Conservation (phyloP, 352 stramenopile genomes). For the Globisporangium spinosum region DNA sequence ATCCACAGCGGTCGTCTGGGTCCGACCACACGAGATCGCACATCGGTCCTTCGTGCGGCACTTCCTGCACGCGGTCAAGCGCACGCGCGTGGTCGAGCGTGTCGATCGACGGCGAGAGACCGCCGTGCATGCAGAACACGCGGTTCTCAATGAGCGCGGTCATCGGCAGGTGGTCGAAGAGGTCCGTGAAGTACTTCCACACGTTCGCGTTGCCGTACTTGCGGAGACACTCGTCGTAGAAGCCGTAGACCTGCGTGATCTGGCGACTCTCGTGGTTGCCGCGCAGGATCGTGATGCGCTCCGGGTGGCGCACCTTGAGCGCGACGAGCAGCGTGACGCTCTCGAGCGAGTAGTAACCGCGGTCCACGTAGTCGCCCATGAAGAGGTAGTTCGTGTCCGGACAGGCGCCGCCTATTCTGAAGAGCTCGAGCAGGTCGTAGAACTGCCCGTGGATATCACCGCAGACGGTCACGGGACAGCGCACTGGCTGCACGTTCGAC, state of each 20-base stretch:
- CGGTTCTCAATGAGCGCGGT: constrained; percentile 87
- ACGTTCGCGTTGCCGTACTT: constrained; percentile 86
- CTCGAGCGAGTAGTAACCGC: constrained; percentile 86
- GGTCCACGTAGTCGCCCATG: constrained; percentile 90
- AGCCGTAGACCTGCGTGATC: constrained; percentile 41
- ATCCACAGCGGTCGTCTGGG: constrained; percentile 83
- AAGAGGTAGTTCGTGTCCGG: constrained; percentile 91
- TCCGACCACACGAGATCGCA: constrained; percentile 89
- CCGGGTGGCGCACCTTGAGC: constrained; percentile 82
- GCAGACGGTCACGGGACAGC: constrained; percentile 83
- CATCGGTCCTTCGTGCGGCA: constrained; percentile 86
- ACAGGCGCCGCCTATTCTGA: constrained; percentile 84
- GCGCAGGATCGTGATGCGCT: constrained; percentile 81
- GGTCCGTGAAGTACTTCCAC: constrained; percentile 89
- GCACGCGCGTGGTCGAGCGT: constrained; percentile 83
- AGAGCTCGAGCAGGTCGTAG: constrained; percentile 87
- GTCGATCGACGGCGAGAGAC: constrained; percentile 85
- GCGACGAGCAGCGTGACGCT: constrained; percentile 79
- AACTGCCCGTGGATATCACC: constrained; percentile 90
- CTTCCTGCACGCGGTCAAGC: constrained; percentile 84
- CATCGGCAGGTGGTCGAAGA: constrained; percentile 88
- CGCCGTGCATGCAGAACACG: constrained; percentile 89
- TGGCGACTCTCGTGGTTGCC: constrained; percentile 59
- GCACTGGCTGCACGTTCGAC: constrained; percentile 85
- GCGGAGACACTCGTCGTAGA: constrained; percentile 70